A percentile compares a stretch with the other conserved stretches of the same genome.
Conservation (phyloP, 768 basidiomycete species). For the Lepiota venenata region DNA sequence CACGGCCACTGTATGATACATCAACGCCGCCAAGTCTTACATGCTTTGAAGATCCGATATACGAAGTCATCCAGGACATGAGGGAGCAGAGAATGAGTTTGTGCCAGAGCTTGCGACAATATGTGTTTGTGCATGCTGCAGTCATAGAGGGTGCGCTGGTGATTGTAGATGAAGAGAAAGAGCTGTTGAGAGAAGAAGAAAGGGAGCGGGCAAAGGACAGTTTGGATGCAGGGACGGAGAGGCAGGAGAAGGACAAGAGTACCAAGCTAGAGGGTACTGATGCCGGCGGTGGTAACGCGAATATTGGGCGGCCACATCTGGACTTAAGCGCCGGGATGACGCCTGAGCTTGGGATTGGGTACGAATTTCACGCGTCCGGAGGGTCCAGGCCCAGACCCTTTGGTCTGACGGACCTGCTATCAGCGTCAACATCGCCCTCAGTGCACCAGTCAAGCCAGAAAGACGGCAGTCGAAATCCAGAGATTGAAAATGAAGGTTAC, state of each 20-base stretch:
- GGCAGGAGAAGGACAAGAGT: slow-evolving; percentile 9
- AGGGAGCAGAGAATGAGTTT: slow-evolving; percentile 95
- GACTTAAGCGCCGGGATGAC: background rate
- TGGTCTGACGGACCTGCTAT: background rate
- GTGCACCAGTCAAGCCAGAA: background rate
- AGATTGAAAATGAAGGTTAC: background rate
- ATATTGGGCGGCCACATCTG: background rate
- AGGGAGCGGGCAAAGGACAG: slow-evolving; percentile 14
- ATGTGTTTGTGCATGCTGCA: slow-evolving; percentile 88
- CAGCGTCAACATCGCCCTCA: background rate
- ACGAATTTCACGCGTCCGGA: background rate
- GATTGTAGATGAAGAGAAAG: slow-evolving; percentile 71
- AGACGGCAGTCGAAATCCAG: background rate
- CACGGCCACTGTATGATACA: slow-evolving; percentile 53
- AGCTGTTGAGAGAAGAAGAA: slow-evolving; percentile 19
- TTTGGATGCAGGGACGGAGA: background rate
- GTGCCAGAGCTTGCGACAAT: slow-evolving; percentile 92
- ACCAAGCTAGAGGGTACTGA: background rate
- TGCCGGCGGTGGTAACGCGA: slow-evolving; percentile 2
- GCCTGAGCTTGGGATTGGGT: background rate
- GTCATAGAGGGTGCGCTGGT: slow-evolving; percentile 78
- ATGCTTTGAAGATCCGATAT: slow-evolving; percentile 72
- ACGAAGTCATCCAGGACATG: slow-evolving; percentile 86
- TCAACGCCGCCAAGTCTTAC: slow-evolving; percentile 58
- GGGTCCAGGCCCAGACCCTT: background rate